Evolutionary conservation across 2,329 filamentous ascomycete genomes (phyloP).

Genomic region (Aspergillus pseudoglaucus): DNA sequence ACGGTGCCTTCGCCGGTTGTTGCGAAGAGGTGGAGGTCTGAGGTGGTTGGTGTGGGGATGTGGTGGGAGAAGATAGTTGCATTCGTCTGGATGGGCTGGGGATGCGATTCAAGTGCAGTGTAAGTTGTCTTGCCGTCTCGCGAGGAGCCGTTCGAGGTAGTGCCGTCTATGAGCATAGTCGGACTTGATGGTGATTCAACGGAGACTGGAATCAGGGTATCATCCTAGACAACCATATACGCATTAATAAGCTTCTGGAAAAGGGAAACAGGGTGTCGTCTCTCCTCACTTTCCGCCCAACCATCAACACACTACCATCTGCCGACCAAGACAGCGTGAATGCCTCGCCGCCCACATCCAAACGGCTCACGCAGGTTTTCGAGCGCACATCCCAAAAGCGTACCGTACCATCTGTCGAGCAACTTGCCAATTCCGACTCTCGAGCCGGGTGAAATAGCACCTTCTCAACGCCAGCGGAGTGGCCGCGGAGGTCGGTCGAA

Average conservation of each 20-base stretch:
- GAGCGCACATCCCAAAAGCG: conserved; percentile 47
- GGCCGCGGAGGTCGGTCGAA: conserved; percentile 44
- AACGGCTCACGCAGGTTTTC: conserved; percentile 41
- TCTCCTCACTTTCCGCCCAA: conserved; percentile 42
- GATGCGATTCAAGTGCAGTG: conserved; percentile 36
- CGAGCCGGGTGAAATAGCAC: conserved; percentile 45
- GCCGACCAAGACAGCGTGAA: conserved; percentile 45
- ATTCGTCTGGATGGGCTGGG: conserved; percentile 43
- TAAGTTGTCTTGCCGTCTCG: conserved; percentile 24
- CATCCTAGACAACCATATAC: conserved; percentile 28
- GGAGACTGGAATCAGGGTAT: conserved; percentile 42
- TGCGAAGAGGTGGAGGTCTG: conserved; percentile 39
- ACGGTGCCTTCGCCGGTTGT: conserved; percentile 46
- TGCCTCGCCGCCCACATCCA: conserved; percentile 45
- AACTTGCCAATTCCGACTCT: conserved; percentile 45
- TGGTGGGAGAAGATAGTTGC: conserved; percentile 43
- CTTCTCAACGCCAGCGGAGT: conserved; percentile 43
- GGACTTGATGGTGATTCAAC: conserved; percentile 36
- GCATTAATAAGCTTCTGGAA: background rate
- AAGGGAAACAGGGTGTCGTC: background rate
- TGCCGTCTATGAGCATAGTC: conserved; percentile 16
- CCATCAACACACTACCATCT: conserved; percentile 42
- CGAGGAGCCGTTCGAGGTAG: conserved; percentile 4
- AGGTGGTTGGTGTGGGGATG: conserved; percentile 26
- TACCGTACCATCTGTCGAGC: conserved; percentile 44